Base-by-base conservation (phyloP, 2,329 filamentous ascomycete species). In the Aureobasidium sp. region DNA sequence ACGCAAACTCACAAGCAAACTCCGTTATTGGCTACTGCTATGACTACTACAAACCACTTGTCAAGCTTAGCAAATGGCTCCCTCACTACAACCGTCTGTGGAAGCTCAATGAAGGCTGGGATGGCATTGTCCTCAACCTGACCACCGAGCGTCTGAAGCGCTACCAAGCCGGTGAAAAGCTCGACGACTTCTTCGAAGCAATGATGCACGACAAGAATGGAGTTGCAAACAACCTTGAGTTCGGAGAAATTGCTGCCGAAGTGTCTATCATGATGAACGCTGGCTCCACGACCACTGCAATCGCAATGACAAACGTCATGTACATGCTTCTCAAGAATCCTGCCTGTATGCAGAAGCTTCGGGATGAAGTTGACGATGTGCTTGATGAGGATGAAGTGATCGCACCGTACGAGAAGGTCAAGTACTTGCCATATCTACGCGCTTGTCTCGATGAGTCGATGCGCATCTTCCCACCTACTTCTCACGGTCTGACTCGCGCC, bases 201-300 rank as follows among this genome's bases (percentile, higher is more conserved):
- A 68, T 85, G 5, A 82, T 86, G 79, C 79, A 79, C 50, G 76
- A 78, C 63, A 79, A 78, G 64, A 76, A 76, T 42, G 76, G 77
- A 0, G 68, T 70, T 8, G 69, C 75, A 0, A 74, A 79, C 59
- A 76, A 76, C 41, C 76, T 85, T 1, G 79, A 83, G 63, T 82
- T 76, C 76, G 82, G 83, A 29, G 83, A 86, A 69, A 79, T 85
- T 8, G 77, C 82, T 0, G 81, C 82, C 13, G 82, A 86, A 66
- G 73, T 82, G 29, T 75, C 69, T 48, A 81, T 79, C 67, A 83
- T 84, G 76, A 77, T 67, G 74, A 71, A 75, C 64, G 82, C 81
- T 1, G 81, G 81, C 6, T 76, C 73, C 3, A 79, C 77, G 25
- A 83, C 81, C 0, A 83, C 81, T 9, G 79, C 75, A 61, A 79